phyloP scores from a whole-genome alignment of 805 yeast species.

The Monosporozyma unispora region DNA sequence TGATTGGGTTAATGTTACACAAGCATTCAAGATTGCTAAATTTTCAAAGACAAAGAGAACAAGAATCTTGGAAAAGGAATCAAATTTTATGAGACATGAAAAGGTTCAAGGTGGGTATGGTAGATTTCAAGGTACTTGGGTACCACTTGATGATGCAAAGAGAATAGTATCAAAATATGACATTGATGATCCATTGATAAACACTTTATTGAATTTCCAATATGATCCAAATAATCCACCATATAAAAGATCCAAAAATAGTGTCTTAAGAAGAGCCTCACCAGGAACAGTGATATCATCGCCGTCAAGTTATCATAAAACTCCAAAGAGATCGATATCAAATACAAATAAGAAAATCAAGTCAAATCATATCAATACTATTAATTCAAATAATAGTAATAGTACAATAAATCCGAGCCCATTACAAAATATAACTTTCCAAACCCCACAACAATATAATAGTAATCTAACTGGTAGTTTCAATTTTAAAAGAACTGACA shows the following conservation, averaged over 20 bases:
- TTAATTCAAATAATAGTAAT: neutral
- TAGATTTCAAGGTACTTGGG: slow-evolving; percentile 81
- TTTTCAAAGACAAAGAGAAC: slow-evolving; percentile 75
- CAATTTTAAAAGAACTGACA: neutral
- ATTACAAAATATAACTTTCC: slow-evolving; percentile 26
- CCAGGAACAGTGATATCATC: slow-evolving; percentile 27
- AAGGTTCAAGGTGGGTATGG: slow-evolving; percentile 84
- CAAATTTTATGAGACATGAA: slow-evolving; percentile 56
- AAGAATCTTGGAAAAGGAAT: slow-evolving; percentile 65
- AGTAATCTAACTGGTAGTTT: neutral
- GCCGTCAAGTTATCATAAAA: slow-evolving; percentile 29
- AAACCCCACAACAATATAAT: slow-evolving; percentile 25
- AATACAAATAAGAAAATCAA: slow-evolving; percentile 5
- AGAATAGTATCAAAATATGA: slow-evolving; percentile 45
- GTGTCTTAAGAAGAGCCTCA: slow-evolving; percentile 24
- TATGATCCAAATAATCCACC: slow-evolving; percentile 41
- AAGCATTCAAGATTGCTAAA: slow-evolving; percentile 67
- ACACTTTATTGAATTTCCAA: slow-evolving; percentile 44
- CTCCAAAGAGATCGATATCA: slow-evolving; percentile 22
- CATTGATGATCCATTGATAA: slow-evolving; percentile 42
- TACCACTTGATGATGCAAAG: slow-evolving; percentile 59
- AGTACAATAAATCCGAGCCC: slow-evolving; percentile 23
- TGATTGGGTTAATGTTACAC: slow-evolving; percentile 90
- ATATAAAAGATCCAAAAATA: slow-evolving; percentile 33
- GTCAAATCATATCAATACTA: slow-evolving; percentile 6